These are phyloP conservation scores for Dissophora globulifera DNA, from an alignment of 192 early-diverging fungal species.

Conservation along the genomic window DNA sequence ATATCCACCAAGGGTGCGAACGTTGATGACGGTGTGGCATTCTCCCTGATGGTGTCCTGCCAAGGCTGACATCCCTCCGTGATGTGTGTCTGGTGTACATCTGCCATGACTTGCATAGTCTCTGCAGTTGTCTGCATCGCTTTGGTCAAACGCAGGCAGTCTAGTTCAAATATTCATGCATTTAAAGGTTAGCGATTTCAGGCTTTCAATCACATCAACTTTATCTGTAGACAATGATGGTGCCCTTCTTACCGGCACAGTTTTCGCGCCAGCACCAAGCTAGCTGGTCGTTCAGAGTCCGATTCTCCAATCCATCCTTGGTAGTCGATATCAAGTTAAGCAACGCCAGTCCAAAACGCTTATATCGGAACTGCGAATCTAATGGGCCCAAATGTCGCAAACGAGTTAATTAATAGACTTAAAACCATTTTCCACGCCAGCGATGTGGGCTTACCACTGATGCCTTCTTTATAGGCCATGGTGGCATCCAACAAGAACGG, in stretches of 20 bases:
- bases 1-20: conserved; percentile 52
- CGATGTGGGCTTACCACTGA: conserved; percentile 18
- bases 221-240: not conserved
- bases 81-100: conserved; percentile 49
- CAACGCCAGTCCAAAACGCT: conserved; percentile 45
- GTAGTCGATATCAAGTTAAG: conserved; percentile 51
- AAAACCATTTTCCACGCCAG: too few relatives aligned
- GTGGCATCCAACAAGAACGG: conserved; percentile 53
- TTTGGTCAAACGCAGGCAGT: conserved; percentile 54
- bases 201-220: not conserved
- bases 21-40: conserved; percentile 40
- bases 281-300: conserved; percentile 49
- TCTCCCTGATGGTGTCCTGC: conserved; percentile 53
- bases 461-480: conserved; percentile 47
- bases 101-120: conserved; percentile 52
- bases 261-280: conserved; percentile 61
- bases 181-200: not conserved
- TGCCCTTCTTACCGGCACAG: conserved; percentile 37
- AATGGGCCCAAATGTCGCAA: too few relatives aligned
- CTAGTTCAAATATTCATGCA: conserved; percentile 34
- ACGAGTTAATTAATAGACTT: too few relatives aligned
- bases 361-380: conserved; percentile 53
- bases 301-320: conserved; percentile 40
- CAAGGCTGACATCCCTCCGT: conserved; percentile 42
- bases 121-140: conserved; percentile 54